Base-by-base conservation (phyloP, 2,329 filamentous ascomycete species). In the Trichoderma simmonsii region DNA sequence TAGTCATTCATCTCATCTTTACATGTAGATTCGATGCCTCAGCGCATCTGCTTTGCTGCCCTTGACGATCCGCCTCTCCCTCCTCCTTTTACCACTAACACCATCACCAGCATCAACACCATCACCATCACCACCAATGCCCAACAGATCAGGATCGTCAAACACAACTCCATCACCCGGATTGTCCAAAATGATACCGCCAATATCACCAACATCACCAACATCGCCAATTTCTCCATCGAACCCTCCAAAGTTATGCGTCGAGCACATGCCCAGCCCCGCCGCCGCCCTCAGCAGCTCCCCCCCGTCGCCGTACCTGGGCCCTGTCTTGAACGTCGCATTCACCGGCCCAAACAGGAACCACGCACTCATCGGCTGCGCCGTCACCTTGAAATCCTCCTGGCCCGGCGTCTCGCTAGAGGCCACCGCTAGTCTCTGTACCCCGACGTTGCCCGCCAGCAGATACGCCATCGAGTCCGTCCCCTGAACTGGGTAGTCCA, bases 301-400 rank as follows among this genome's bases (percentile, higher is more conserved):
- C 26, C 67, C 56, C 21, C 54, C 64, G 63, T 75, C 77, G 0
- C 79, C 79, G 56, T 76, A 71, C 6, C 21, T 26, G 7, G 73
- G 66, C 2, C 74, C 73, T 12, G 54, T 67, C 1, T 73, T 78
- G 18, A 76, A 64, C 2, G 77, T 76, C 36, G 75, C 61, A 12
- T 81, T 74, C 3, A 80, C 79, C 1, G 82, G 82, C 2, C 77
- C 82, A 67, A 82, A 84, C 32, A 84, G 61, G 74, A 84, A 82
- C 82, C 83, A 84, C 15, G 80, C 79, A 59, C 81, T 83, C 39
- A 81, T 73, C 9, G 82, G 82, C 74, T 78, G 76, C 7, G 80
- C 75, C 11, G 75, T 78, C 9, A 79, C 78, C 4, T 71, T 66
- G 56, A 32, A 69, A 21, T 26, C 15, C 26, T 59, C 54, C 4